Percentiles rank a stretch among this genome's conserved stretches.
Conservation (phyloP, 1,139 yeast species). For the Suhomyces coccinellae region DNA sequence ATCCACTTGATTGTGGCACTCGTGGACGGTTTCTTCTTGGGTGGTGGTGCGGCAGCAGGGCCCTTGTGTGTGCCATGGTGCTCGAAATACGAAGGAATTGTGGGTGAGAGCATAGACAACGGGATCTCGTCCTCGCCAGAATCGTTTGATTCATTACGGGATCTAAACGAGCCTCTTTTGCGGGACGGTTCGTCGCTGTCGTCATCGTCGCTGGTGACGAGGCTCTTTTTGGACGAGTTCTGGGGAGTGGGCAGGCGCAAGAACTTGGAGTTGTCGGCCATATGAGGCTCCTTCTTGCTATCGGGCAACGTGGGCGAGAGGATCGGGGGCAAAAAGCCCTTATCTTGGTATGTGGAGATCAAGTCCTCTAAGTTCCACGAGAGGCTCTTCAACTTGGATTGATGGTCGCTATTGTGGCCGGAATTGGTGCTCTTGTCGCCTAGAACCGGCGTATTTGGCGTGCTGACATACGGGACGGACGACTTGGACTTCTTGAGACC, state of each 20-base stretch:
- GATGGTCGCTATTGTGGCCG: background rate
- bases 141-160: slow-evolving; percentile 7
- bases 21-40: slow-evolving; percentile 1
- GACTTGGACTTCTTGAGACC: slow-evolving; percentile 18
- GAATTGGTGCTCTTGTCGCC: slow-evolving; percentile 2
- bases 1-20: slow-evolving; percentile 31
- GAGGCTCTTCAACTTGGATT: slow-evolving; percentile 13
- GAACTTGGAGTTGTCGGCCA: slow-evolving; percentile 1
- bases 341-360: slow-evolving; percentile 35
- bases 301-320: slow-evolving; percentile 46
- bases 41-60: background rate
- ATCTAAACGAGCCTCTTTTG: background rate
- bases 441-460: slow-evolving; percentile 15
- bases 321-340: slow-evolving; percentile 40
- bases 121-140: slow-evolving; percentile 25
- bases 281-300: slow-evolving; percentile 8
- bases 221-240: background rate
- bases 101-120: slow-evolving; percentile 37
- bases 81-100: slow-evolving; percentile 34
- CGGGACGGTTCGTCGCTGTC: slow-evolving; percentile 5
- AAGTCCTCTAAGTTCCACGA: slow-evolving; percentile 47
- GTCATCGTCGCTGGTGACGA: slow-evolving; percentile 4
- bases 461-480: slow-evolving; percentile 21
- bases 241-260: slow-evolving; percentile 7
- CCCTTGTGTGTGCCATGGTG: background rate